phyloP scores from a whole-genome alignment of 2,329 filamentous ascomycete genomes.

The Alternaria sp. region DNA sequence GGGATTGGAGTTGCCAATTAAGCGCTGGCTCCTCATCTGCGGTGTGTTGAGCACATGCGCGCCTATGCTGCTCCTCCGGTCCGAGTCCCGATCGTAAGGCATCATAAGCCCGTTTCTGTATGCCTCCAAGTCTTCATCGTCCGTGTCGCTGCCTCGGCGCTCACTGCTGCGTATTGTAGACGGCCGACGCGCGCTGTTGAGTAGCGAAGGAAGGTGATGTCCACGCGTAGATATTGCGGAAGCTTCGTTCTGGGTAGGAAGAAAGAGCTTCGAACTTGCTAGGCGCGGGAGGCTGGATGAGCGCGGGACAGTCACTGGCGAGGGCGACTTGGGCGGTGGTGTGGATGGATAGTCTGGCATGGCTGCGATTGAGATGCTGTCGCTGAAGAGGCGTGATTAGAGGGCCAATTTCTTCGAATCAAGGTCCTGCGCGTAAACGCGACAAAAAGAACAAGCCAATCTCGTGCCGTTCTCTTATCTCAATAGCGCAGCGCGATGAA shows the following conservation, averaged over 20 bases:
- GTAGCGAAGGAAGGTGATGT: slow-evolving; percentile 52
- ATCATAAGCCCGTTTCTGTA: slow-evolving; percentile 38
- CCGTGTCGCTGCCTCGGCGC: slow-evolving; percentile 41
- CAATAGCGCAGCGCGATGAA: not conserved
- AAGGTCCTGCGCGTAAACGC: slow-evolving; percentile 7
- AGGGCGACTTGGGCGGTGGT: slow-evolving; percentile 26
- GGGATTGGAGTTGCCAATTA: slow-evolving; percentile 89
- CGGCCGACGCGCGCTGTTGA: slow-evolving; percentile 35
- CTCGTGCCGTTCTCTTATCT: slow-evolving; percentile 7
- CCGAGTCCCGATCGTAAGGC: slow-evolving; percentile 45
- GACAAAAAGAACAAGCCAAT: not conserved
- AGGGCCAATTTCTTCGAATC: not conserved
- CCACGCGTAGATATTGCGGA: slow-evolving; percentile 54
- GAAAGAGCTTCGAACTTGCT: slow-evolving; percentile 50
- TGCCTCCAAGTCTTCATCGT: slow-evolving; percentile 43
- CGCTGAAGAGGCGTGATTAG: slow-evolving; percentile 5
- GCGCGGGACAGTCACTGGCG: slow-evolving; percentile 26
- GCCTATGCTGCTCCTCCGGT: slow-evolving; percentile 53
- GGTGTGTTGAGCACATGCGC: slow-evolving; percentile 60
- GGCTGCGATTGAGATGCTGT: slow-evolving; percentile 1
- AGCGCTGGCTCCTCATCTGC: slow-evolving; percentile 80
- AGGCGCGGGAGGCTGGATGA: slow-evolving; percentile 44
- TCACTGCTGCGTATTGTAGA: slow-evolving; percentile 41
- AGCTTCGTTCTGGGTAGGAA: slow-evolving; percentile 52
- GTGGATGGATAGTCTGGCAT: slow-evolving; percentile 32